Evolutionary conservation across 176 grass and related monocot genomes (phyloP), one percentile per base, ranked within the genome.

Genomic region (Juncus inflexus): DNA sequence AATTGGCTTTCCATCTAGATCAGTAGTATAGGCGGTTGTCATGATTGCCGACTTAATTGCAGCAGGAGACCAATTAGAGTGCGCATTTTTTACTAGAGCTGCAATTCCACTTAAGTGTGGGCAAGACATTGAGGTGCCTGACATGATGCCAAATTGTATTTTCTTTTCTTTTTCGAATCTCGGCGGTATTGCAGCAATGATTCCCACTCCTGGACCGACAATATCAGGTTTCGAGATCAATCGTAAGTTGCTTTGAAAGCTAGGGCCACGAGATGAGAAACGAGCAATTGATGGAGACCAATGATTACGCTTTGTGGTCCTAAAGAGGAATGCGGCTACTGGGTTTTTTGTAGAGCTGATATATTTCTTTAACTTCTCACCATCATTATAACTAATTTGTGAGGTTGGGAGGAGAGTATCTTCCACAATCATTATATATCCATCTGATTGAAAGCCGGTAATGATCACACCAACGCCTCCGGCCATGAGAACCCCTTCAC

Each of bases 21-120:
- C 73, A 7, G 55, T 13, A 11, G 50, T 50, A 56, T 81, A 70
- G 5, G 89, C 80, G 0, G 77, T 87, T 0, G 84, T 91, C 84
- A 91, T 91, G 56, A 91, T 72, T 9, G 84, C 84, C 0, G 88
- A 91, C 61, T 81, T 87, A 76, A 91, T 84, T 10, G 70, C 80
- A 0, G 80, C 53, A 7, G 83, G 88, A 0, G 84, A 87, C 88
- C 88, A 87, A 58, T 13, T 50, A 4, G 77, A 84, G 5, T 71
- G 77, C 37, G 80, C 77, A 6, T 39, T 54, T 67, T 78, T 91
- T 9, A 91, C 40, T 65, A 87, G 68, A 13, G 83, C 83, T 0
- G 78, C 88, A 56, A 91, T 84, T 16, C 88, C 88, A 1, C 71
- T 67, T 4, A 87, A 77, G 77, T 91, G 83, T 6, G 84, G 88